Percentiles rank a stretch among this genome's conserved stretches.
Evolutionary conservation across 176 grass and related monocot species (phyloP).

Genomic region (Paspalum vaginatum): DNA sequence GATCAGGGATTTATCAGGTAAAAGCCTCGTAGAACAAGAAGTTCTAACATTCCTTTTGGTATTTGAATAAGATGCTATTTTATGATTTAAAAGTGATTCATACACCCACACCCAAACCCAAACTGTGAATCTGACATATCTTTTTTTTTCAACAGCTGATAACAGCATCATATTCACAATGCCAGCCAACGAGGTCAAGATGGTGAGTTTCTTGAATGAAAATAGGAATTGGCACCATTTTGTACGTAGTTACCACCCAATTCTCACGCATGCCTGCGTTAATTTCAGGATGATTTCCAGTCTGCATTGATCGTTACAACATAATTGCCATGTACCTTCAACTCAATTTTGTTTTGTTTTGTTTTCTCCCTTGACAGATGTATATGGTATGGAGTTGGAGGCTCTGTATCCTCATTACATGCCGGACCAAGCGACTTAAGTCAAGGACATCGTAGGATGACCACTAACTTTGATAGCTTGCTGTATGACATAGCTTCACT

Average conservation of each 20-base stretch:
- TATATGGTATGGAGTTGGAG: background rate
- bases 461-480: background rate
- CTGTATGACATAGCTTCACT: too few relatives aligned
- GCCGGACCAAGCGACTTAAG: background rate
- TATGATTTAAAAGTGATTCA: conserved; percentile 15
- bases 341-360: background rate
- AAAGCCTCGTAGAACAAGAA: conserved; percentile 14
- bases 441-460: background rate
- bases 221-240: background rate
- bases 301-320: background rate
- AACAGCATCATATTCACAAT: conserved; percentile 58
- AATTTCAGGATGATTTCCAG: background rate
- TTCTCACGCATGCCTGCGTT: background rate
- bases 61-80: conserved; percentile 1
- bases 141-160: conserved; percentile 53
- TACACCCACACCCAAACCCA: too few relatives aligned
- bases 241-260: background rate
- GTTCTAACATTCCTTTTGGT: background rate
- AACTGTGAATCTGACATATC: conserved; percentile 19
- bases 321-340: background rate
- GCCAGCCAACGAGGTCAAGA: conserved; percentile 60
- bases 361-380: conserved; percentile 15
- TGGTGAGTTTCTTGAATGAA: conserved; percentile 45
- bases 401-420: background rate
- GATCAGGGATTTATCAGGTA: conserved; percentile 80